phyloP scores from a whole-genome alignment of 257 asterid species.

The Eucommia ulmoides region DNA sequence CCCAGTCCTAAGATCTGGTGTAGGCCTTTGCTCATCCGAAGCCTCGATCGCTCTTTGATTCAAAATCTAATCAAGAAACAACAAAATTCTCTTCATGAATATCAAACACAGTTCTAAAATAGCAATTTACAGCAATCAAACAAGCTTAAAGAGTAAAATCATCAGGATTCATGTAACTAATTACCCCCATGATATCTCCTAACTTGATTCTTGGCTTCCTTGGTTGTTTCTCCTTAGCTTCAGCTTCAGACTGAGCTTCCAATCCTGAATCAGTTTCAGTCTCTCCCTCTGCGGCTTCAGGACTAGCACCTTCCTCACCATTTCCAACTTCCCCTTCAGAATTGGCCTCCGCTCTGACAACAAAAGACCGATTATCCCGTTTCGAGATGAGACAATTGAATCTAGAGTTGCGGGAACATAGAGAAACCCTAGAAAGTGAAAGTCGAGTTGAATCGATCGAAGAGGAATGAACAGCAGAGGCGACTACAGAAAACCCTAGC shows the following conservation, averaged over 20 bases:
- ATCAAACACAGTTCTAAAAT: slow-evolving; percentile 4
- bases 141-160: too few relatives aligned
- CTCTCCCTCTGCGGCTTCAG: slow-evolving; percentile 14
- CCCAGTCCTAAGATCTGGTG: slow-evolving; percentile 78
- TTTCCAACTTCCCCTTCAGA: slow-evolving; percentile 22
- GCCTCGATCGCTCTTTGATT: slow-evolving; percentile 74
- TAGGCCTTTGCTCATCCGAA: slow-evolving; percentile 51
- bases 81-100: slow-evolving; percentile 10
- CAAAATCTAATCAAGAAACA: slow-evolving; percentile 44
- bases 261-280: slow-evolving; percentile 10
- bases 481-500: slow-evolving; percentile 28
- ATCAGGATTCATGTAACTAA: slow-evolving; percentile 3
- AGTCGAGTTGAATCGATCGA: slow-evolving; percentile 2
- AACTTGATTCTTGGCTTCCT: slow-evolving; percentile 50
- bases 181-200: slow-evolving; percentile 96
- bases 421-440: slow-evolving; percentile 19
- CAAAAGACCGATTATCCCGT: slow-evolving; percentile 20
- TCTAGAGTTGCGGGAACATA: slow-evolving; percentile 14
- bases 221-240: slow-evolving; percentile 40
- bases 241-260: slow-evolving; percentile 7
- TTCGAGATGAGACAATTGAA: slow-evolving; percentile 8
- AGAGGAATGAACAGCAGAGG: slow-evolving; percentile 9
- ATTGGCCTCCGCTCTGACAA: slow-evolving; percentile 51
- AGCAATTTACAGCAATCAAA: neutral
- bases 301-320: slow-evolving; percentile 2